phyloP scores from a whole-genome alignment of 305 asterid species.

The Solanum hybrid region DNA sequence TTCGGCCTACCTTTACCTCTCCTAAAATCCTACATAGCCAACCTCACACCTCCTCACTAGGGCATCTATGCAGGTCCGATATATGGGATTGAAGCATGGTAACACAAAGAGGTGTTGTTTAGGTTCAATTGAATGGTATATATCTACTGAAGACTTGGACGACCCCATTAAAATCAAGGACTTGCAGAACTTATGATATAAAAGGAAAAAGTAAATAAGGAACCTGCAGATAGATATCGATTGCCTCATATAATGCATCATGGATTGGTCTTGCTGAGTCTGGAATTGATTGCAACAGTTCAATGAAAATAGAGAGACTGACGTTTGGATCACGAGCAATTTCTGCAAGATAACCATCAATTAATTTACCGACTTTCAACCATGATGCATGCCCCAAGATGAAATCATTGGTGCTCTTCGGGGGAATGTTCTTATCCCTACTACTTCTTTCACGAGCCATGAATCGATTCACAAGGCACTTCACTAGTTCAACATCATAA shows the following conservation, averaged over 20 bases:
- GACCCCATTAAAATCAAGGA: background rate
- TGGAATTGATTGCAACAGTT: constrained; percentile 54
- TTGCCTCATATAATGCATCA: constrained; percentile 62
- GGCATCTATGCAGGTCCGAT: background rate
- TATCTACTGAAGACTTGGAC: background rate
- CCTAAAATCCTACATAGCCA: background rate
- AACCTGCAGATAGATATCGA: constrained; percentile 67
- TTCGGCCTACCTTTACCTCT: background rate
- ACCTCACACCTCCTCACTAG: background rate
- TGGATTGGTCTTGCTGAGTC: constrained; percentile 73
- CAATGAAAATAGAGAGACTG: constrained; percentile 37
- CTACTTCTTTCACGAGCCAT: constrained; percentile 32
- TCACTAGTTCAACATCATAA: constrained; percentile 69
- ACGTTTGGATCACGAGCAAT: constrained; percentile 58
- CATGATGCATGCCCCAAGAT: constrained; percentile 56
- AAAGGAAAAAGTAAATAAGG: background rate
- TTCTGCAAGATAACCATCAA: constrained; percentile 64
- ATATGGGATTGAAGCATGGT: background rate
- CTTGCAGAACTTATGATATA: background rate
- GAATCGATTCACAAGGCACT: constrained; percentile 40
- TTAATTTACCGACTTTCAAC: constrained; percentile 62
- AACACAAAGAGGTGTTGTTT: background rate
- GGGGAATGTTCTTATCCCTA: background rate
- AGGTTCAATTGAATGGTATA: background rate
- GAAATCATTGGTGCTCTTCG: constrained; percentile 26